Base-by-base conservation (phyloP, 2,329 filamentous ascomycete genomes). In the Pleoardoris graminearum region DNA sequence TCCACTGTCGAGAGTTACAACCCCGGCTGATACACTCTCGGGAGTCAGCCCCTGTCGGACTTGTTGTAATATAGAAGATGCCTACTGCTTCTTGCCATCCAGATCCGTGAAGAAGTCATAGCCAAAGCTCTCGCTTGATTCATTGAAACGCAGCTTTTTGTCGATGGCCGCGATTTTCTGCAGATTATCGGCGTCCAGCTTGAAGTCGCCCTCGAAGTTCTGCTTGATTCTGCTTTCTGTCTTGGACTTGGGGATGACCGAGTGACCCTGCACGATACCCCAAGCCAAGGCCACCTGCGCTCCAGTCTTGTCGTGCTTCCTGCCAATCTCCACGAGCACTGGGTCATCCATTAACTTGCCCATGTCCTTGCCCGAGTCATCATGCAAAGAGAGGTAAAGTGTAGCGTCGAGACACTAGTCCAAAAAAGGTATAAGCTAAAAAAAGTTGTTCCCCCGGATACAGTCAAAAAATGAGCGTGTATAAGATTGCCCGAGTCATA, bases 241-340 rank as follows among this genome's bases (percentile, higher is more conserved):
- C 59, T 71, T 70, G 1, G 54, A 62, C 57, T 71, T 72, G 7
- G 69, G 68, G 49, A 71, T 68, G n/a, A 71, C 68, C 23, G 64
- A 69, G 14, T 63, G 61, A 0, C 68, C 68, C 50, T 64, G 59
- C 80, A 95, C 90, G 14, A 91, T 95, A 19, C 90, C 85, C 91
- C 91, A 96, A 65, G 91, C 84, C 61, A 96, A 81, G 55, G 96
- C 81, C 23, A 96, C 82, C 80, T 96, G 90, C n/a, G 89, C 87
- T 6, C 90, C 82, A n/a, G 85, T 84, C 39, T 88, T 82, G 2
- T 84, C 80, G n/a, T 85, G 80, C 63, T 83, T 81, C 65, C 82
- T 77, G 25, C 88, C 88, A 62, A 54, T 88, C 86, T 68, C 85
- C 79, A 73, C 87, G 76, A 82, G 89, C 85, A 70, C 88, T 78